Base-by-base conservation (phyloP, 2,329 filamentous ascomycete genomes). In the Talaromyces sp. region DNA sequence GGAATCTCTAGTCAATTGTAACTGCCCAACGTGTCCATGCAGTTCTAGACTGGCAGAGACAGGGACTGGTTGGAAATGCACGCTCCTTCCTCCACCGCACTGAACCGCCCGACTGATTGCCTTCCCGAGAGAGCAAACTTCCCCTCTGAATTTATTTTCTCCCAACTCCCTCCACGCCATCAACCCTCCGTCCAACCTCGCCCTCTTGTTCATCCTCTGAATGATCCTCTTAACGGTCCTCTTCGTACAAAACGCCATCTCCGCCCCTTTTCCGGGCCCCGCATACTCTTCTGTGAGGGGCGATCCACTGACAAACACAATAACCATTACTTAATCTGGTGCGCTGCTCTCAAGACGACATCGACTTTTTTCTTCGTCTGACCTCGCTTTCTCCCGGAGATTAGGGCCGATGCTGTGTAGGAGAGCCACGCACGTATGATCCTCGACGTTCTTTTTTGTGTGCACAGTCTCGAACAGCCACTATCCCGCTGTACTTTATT, bases 291-390 rank as follows among this genome's bases (percentile, higher is more conserved):
- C 33, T 31, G 35, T 47, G 61, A 63, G 61, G 50, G 61, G 61
- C 61, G 61, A 47, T 57, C 61, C 50, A 62, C 24, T 27, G 19
- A 47, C 27, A 57, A 37, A 27, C 39, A 37, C 13, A 59, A 56
- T 48, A 35, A n/a, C 27, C 39, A 57, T 63, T 63, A 63, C 61
- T 63, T 63, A 57, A 63, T 63, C 61, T 39, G 52, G 61, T 57
- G 61, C 39, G 37, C 37, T 62, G 16, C 22, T 22, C 27, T n/a
- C 37, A n/a, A 59, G 31, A n/a, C 61, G 41, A 63, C 31, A 35
- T 37, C 41, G 37, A 56, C 52, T 43, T 57, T 63, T 63, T 63
- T 56, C 19, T 47, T 56, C 45, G 16, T 52, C 60, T 35, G 41
- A 47, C 39, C 52, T 57, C 4, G 47, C n/a, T 27, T 50, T 57